Evolutionary conservation across 1,284 basidiomycete genomes (phyloP), one percentile per base, ranked within the genome.

Genomic region (Pholiota adiposa): DNA sequence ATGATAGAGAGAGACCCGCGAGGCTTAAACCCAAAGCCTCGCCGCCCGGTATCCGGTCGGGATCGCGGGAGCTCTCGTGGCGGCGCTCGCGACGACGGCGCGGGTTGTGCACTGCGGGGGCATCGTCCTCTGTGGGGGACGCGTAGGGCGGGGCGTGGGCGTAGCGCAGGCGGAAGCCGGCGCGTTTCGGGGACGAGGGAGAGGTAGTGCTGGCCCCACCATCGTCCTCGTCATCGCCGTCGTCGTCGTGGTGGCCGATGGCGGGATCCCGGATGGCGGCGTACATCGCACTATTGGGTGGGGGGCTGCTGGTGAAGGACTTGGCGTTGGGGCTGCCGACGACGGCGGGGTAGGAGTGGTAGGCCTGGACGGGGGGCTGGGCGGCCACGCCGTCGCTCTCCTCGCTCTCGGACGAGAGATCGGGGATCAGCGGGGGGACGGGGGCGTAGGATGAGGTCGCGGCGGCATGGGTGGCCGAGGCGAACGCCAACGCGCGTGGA

Each of bases 401-500:
- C 65, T 88, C 86, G 1, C 83, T 84, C 68, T 85, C 83, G 33
- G 85, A 86, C 18, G 85, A 87, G 61, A 84, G 67, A 70, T 88
- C 85, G 23, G 82, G 83, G 55, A 87, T 75, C 59, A 88, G 80
- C 2, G 79, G 76, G 3, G 84, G 85, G 21, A 79, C 74, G 31
- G 72, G 60, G 7, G 63, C 63, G 51, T 54, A 59, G 14, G 50
- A 7, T 56, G 50, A 31, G 11, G 29, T 12, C 43, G 63, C 49
- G 38, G 60, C 54, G 64, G 56, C 43, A 16, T 57, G 44, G 8
- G 63, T 55, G 34, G 62, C 60, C 14, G 58, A 65, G 19, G 66
- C 66, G 57, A 60, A 69, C 56, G 65, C 68, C 12, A 77, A 65
- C 4, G 78, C 80, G 46, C 83, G 75, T 4, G 85, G 83, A 65